phyloP scores from a whole-genome alignment of 2,329 filamentous ascomycete species.

The Macroventuria anomochaeta region DNA sequence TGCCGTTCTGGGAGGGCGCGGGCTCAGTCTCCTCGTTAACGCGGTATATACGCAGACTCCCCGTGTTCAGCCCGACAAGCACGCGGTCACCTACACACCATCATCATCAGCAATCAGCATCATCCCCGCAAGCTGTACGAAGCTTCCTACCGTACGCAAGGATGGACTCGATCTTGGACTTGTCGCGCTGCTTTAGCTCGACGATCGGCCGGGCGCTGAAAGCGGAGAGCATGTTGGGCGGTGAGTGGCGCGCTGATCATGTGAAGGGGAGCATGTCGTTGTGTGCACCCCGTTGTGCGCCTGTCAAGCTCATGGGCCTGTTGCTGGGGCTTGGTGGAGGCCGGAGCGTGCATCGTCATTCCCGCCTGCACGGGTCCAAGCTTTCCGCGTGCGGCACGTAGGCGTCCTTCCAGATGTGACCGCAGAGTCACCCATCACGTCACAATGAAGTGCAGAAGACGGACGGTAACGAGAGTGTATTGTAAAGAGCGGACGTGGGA shows the following conservation, averaged over 20 bases:
- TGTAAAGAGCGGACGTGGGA: slow-evolving; percentile 15
- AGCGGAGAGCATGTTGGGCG: slow-evolving; percentile 81
- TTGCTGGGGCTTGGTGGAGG: slow-evolving; percentile 15
- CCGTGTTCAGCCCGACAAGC: slow-evolving; percentile 89
- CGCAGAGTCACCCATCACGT: too few species aligned
- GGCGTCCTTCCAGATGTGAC: background rate
- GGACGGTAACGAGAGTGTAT: slow-evolving; percentile 15
- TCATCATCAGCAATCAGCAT: slow-evolving; percentile 32
- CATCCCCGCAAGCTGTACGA: background rate
- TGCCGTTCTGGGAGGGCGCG: slow-evolving; percentile 43
- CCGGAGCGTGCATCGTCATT: slow-evolving; percentile 34
- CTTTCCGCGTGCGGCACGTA: slow-evolving; percentile 4
- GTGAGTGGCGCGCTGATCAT: slow-evolving; percentile 17
- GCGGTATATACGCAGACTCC: slow-evolving; percentile 86
- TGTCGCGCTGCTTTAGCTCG: slow-evolving; percentile 94
- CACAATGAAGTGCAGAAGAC: too few species aligned
- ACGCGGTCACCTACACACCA: slow-evolving; percentile 75
- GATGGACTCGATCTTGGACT: slow-evolving; percentile 95
- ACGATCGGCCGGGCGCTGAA: slow-evolving; percentile 96
- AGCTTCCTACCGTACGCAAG: slow-evolving; percentile 76
- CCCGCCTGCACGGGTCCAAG: slow-evolving; percentile 20
- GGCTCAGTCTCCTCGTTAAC: slow-evolving; percentile 71
- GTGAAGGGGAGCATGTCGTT: slow-evolving; percentile 21
- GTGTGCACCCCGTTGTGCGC: slow-evolving; percentile 26
- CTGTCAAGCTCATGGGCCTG: slow-evolving; percentile 28